A percentile compares a stretch with the other conserved stretches of the same genome.
These are phyloP conservation scores for Debaryomyces singareniensis DNA, from an alignment of 1,139 yeast species.

Conservation along the genomic window DNA sequence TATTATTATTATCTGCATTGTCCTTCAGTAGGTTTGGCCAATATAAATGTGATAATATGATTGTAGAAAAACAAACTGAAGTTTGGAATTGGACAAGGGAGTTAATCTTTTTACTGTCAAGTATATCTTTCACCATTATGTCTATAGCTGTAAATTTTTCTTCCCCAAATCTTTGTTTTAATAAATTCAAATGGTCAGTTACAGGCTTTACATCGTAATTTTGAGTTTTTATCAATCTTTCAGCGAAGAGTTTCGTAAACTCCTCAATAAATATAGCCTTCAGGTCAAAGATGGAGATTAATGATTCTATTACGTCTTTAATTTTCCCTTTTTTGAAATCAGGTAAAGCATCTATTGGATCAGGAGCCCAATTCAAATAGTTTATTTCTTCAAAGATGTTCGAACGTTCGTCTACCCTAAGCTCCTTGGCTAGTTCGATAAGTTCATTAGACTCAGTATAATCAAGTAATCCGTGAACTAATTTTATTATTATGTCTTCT, in stretches of 20 bases:
- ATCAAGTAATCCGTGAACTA: slow-evolving; percentile 69
- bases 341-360: slow-evolving; percentile 88
- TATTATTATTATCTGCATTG: slow-evolving; percentile 17
- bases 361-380: slow-evolving; percentile 74
- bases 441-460: slow-evolving; percentile 34
- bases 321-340: slow-evolving; percentile 67
- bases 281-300: slow-evolving; percentile 72
- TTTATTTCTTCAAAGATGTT: slow-evolving; percentile 25
- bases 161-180: slow-evolving; percentile 65
- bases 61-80: slow-evolving; percentile 20
- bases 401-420: slow-evolving; percentile 20
- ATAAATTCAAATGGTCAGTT: slow-evolving; percentile 38
- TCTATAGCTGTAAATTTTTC: slow-evolving; percentile 62
- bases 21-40: slow-evolving; percentile 42
- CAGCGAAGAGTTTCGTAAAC: slow-evolving; percentile 61
- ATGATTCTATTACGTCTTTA: slow-evolving; percentile 64
- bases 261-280: slow-evolving; percentile 71
- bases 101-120: slow-evolving; percentile 43
- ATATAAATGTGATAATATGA: slow-evolving; percentile 38
- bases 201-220: slow-evolving; percentile 41
- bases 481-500: slow-evolving; percentile 62
- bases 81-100: slow-evolving; percentile 14
- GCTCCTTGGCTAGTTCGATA: slow-evolving; percentile 48
- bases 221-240: slow-evolving; percentile 45
- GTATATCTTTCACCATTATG: slow-evolving; percentile 78